Conservation (phyloP, 2,329 filamentous ascomycete species). For the Aureobasidium sp. region DNA sequence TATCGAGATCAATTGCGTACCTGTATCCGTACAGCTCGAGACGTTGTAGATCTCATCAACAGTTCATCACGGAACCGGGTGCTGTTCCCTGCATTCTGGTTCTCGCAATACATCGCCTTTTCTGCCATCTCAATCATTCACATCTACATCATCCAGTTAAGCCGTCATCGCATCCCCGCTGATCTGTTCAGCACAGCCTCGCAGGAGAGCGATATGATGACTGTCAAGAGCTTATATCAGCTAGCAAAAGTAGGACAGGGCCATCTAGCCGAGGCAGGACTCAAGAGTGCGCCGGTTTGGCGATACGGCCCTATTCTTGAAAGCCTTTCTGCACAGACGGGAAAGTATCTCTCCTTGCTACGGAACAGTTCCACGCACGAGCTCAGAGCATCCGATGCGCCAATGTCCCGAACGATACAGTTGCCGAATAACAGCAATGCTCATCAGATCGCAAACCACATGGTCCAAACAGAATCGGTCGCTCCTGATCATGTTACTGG, state of each 20-base stretch:
- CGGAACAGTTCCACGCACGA: neutral
- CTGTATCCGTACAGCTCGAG: neutral
- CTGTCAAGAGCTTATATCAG: conserved; percentile 27
- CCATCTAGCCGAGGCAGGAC: conserved; percentile 33
- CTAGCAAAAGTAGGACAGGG: conserved; percentile 40
- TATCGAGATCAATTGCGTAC: neutral
- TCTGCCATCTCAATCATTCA: conserved; percentile 47
- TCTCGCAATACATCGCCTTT: conserved; percentile 46
- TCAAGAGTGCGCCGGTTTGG: conserved; percentile 35
- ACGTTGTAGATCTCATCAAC: neutral
- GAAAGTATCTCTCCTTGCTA: neutral
- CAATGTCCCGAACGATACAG: neutral
- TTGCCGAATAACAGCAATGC: neutral
- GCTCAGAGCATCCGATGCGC: neutral
- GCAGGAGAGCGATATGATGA: neutral
- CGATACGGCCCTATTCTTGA: conserved; percentile 46
- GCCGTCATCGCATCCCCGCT: conserved; percentile 16
- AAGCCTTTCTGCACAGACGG: conserved; percentile 16
- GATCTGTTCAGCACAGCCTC: conserved; percentile 4
- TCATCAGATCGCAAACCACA: too few relatives aligned
- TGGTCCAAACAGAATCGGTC: too few relatives aligned
- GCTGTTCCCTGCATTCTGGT: conserved; percentile 43
- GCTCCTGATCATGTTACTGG: neutral
- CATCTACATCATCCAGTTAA: conserved; percentile 43
- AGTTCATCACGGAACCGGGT: conserved; percentile 16